phyloP scores from a whole-genome alignment of 495 filamentous ascomycete species.

The Xylaria castorea region DNA sequence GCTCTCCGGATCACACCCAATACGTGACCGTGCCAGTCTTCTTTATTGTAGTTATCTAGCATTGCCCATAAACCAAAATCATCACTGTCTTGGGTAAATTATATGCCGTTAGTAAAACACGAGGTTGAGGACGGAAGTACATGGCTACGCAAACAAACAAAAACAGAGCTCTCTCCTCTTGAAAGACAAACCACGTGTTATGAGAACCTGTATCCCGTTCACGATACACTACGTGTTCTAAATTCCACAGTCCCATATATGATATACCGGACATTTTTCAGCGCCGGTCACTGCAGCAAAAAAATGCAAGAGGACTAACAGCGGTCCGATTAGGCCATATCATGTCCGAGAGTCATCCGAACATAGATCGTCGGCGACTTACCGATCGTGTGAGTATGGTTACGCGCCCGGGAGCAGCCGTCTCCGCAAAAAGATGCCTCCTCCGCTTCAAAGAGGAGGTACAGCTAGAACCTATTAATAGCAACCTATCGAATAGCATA shows the following conservation, averaged over 20 bases:
- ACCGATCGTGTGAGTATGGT: background rate
- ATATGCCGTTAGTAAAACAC: background rate
- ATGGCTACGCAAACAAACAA: background rate
- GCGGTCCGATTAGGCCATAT: background rate
- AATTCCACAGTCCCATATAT: background rate
- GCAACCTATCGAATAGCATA: background rate
- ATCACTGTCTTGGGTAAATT: background rate
- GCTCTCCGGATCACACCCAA: background rate
- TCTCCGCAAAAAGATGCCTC: background rate
- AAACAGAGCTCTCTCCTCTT: background rate
- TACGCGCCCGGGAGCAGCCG: slow-evolving; percentile 2
- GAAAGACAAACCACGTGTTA: background rate
- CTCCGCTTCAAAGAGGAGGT: background rate
- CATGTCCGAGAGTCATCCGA: background rate
- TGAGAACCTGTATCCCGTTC: background rate
- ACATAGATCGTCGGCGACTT: background rate
- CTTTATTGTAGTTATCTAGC: background rate
- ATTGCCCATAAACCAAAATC: background rate
- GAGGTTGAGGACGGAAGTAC: background rate
- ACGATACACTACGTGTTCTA: background rate
- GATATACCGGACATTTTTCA: background rate
- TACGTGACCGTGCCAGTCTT: background rate
- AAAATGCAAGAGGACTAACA: background rate
- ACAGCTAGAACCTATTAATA: background rate
- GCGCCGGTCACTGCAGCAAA: background rate